Percentiles rank a stretch among this genome's conserved stretches.
phyloP scores from a whole-genome alignment of 352 stramenopile species.

The Phytophthora agathidicida region DNA sequence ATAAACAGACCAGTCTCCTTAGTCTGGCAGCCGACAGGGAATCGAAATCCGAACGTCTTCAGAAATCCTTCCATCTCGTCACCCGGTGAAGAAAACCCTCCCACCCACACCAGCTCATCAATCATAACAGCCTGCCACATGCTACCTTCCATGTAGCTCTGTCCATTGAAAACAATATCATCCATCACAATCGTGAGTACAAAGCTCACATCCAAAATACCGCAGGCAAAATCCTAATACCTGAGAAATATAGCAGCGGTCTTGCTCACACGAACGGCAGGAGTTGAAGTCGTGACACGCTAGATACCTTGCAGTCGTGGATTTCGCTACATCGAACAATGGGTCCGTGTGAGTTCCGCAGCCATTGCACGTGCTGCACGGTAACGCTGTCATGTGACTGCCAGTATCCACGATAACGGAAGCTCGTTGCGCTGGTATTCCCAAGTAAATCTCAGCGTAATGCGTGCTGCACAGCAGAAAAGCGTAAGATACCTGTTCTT shows the following conservation, averaged over 20 bases:
- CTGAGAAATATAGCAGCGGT: constrained; percentile 81
- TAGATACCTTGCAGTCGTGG: constrained; percentile 73
- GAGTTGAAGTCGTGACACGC: constrained; percentile 57
- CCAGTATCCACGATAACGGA: constrained; percentile 88
- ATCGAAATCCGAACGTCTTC: constrained; percentile 71
- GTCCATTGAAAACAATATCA: neutral
- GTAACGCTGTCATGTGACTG: constrained; percentile 81
- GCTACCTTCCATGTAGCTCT: constrained; percentile 90
- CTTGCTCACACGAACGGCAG: constrained; percentile 60
- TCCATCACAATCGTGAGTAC: neutral
- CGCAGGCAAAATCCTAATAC: constrained; percentile 24
- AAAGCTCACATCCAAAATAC: neutral
- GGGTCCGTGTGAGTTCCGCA: constrained; percentile 81
- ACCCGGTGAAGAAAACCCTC: constrained; percentile 51
- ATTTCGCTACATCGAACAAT: constrained; percentile 78
- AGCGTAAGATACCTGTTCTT: constrained; percentile 1
- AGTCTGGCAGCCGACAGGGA: constrained; percentile 81
- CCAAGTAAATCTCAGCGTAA: constrained; percentile 85
- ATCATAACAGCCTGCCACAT: constrained; percentile 86
- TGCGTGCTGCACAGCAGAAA: constrained; percentile 60
- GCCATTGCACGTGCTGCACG: constrained; percentile 66
- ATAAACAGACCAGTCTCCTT: constrained; percentile 87
- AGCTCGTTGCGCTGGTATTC: constrained; percentile 77
- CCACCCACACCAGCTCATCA: constrained; percentile 82
- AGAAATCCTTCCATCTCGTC: constrained; percentile 56